Percentiles rank a stretch among this genome's conserved stretches.
Conservation (phyloP, 1,139 yeast species). For the Sugiyamaella xylanicola region DNA sequence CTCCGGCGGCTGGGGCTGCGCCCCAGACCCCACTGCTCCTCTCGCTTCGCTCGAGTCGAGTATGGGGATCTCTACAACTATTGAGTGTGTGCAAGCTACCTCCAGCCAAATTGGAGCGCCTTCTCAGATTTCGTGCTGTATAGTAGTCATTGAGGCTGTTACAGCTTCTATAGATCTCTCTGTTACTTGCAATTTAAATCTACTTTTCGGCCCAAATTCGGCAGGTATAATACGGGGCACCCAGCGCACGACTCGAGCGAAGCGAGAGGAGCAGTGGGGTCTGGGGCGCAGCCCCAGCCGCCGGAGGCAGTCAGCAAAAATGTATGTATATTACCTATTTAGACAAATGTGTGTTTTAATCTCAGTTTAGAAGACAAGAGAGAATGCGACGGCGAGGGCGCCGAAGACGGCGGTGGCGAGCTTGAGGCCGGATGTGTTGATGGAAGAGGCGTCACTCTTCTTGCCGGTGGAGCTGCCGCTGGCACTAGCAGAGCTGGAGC, state of each 20-base stretch:
- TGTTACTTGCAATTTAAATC: too few relatives aligned
- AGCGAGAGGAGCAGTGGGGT: not conserved
- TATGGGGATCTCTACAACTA: too few relatives aligned
- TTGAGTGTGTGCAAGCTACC: too few relatives aligned
- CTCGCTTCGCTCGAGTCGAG: too few relatives aligned
- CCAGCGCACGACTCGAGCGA: not conserved
- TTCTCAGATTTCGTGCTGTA: too few relatives aligned
- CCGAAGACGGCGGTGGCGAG: slow-evolving; percentile 22
- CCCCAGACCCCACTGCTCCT: too few relatives aligned
- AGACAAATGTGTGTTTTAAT: not conserved
- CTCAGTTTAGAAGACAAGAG: slow-evolving; percentile 6
- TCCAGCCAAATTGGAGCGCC: too few relatives aligned
- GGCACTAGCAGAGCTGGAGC: slow-evolving; percentile 27
- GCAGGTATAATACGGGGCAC: not conserved
- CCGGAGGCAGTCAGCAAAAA: not conserved
- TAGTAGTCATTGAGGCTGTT: too few relatives aligned
- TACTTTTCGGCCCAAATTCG: too few relatives aligned
- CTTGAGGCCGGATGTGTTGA: slow-evolving; percentile 25
- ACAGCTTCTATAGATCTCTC: too few relatives aligned
- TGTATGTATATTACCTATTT: not conserved
- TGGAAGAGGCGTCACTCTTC: slow-evolving; percentile 24
- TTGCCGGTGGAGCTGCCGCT: slow-evolving; percentile 19
- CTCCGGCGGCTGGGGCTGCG: too few relatives aligned
- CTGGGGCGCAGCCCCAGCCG: slow-evolving; percentile 1
- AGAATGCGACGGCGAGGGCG: slow-evolving; percentile 23